Evolutionary conservation across 352 stramenopile genomes (phyloP), one percentile per base, ranked within the genome.

Genomic region (Pythium aquatile): DNA sequence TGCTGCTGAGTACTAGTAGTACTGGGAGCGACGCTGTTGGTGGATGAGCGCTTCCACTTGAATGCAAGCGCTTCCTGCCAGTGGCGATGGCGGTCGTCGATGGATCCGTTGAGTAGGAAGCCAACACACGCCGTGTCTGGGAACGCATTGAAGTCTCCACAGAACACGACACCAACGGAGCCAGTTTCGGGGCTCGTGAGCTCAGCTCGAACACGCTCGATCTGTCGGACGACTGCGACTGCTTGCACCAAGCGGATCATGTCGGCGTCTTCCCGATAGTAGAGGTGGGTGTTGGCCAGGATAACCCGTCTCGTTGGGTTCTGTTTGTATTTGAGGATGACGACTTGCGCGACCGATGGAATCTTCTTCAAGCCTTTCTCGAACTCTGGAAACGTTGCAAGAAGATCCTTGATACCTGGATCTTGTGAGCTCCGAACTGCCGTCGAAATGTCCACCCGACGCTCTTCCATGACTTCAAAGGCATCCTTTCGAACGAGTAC

Each of bases 271-370:
- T 86, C 75, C 2, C 84, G 81, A 59, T 90, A 93, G 55, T 86
- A 93, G 7, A 93, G 61, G 51, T 93, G 84, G 11, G 84, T 91
- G 48, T 93, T 93, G 0, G 72, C 78, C n/a, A 91, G 53, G 56
- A 93, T 37, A 20, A 89, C 51, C 24, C 44, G 72, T 20, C 64
- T 58, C 1, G 54, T 14, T 3, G 64, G 62, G 20, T 79, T 57
- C 1, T 58, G 13, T n/a, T 56, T 62, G 2, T 72, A 77, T 32
- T 74, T 72, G 6, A 93, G 70, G 7, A 83, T 55, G 1, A 88
- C 7, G 14, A 93, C 26, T 54, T 93, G 84, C 20, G 77, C 84
- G 44, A 93, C 70, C 1, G 84, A 93, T 26, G 84, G 84, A 46
- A 88, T 83, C 46, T 70, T 75, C 24, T 66, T 56, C 2, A 90